Conservation (phyloP, 805 yeast genomes). For the Metschnikowia baotianmanensis region DNA sequence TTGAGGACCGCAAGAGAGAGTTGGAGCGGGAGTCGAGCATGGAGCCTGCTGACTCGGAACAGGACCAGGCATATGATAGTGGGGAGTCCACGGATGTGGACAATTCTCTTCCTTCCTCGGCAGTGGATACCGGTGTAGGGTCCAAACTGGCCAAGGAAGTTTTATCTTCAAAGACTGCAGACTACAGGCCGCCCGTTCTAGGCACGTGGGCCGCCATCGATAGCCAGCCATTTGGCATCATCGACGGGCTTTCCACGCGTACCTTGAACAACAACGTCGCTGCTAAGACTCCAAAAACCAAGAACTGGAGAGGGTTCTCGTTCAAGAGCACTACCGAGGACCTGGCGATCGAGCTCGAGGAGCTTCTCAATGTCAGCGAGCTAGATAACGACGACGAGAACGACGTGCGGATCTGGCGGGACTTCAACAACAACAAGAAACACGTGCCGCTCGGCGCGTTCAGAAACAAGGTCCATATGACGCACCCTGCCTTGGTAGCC, state of each 20-base stretch:
- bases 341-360: slow-evolving; percentile 60
- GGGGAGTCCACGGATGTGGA: slow-evolving; percentile 97
- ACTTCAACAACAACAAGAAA: slow-evolving; percentile 43
- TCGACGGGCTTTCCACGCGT: slow-evolving; percentile 90
- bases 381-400: slow-evolving; percentile 69
- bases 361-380: slow-evolving; percentile 83
- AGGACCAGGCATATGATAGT: slow-evolving; percentile 47
- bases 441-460: slow-evolving; percentile 85
- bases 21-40: slow-evolving; percentile 13
- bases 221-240: slow-evolving; percentile 85
- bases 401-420: slow-evolving; percentile 48
- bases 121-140: slow-evolving; percentile 52
- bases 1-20: slow-evolving; percentile 19
- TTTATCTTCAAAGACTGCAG: slow-evolving; percentile 79
- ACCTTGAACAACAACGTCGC: slow-evolving; percentile 46
- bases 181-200: slow-evolving; percentile 84
- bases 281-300: slow-evolving; percentile 15
- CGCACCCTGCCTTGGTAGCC: slow-evolving; percentile 25
- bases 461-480: slow-evolving; percentile 55
- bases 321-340: slow-evolving; percentile 26
- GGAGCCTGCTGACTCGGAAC: slow-evolving; percentile 28
- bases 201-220: slow-evolving; percentile 88
- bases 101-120: slow-evolving; percentile 69
- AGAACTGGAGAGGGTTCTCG: slow-evolving; percentile 25
- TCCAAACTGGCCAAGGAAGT: slow-evolving; percentile 89